These are phyloP conservation scores for Suaeda aralocaspica DNA, from an alignment of 148 eudicot genomes.

Conservation along the genomic window DNA sequence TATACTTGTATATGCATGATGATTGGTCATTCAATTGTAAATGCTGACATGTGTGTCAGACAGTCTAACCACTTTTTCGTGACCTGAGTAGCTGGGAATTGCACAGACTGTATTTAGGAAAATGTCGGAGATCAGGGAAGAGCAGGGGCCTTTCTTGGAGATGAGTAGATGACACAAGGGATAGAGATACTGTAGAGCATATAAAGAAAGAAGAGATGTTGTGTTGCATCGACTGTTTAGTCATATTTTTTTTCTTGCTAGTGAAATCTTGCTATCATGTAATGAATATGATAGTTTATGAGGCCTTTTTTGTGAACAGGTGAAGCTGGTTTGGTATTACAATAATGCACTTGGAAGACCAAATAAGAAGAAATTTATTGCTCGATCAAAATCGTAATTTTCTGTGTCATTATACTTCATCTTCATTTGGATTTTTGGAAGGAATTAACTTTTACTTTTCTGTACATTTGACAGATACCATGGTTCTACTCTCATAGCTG, in stretches of 20 bases:
- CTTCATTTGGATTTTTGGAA: slow-evolving; percentile 10
- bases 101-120: background rate
- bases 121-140: background rate
- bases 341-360: slow-evolving; percentile 98
- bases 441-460: slow-evolving; percentile 14
- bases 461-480: slow-evolving; percentile 64
- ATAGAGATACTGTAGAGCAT: background rate
- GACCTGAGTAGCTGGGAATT: background rate
- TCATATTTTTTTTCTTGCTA: background rate
- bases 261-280: background rate
- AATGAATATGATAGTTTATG: background rate
- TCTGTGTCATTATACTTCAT: background rate
- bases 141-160: too few species aligned
- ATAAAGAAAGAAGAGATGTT: background rate
- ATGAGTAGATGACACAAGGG: too few species aligned
- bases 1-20: background rate
- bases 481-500: slow-evolving; percentile 90
- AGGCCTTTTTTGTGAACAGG: slow-evolving; percentile 42
- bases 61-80: background rate
- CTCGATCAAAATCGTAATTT: slow-evolving; percentile 83
- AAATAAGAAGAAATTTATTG: slow-evolving; percentile 88
- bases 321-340: slow-evolving; percentile 97
- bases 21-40: background rate
- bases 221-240: background rate
- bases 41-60: background rate